Evolutionary conservation across 805 yeast genomes (phyloP), one percentile per base, ranked within the genome.

Genomic region (Nakazawaea wickerhamii): DNA sequence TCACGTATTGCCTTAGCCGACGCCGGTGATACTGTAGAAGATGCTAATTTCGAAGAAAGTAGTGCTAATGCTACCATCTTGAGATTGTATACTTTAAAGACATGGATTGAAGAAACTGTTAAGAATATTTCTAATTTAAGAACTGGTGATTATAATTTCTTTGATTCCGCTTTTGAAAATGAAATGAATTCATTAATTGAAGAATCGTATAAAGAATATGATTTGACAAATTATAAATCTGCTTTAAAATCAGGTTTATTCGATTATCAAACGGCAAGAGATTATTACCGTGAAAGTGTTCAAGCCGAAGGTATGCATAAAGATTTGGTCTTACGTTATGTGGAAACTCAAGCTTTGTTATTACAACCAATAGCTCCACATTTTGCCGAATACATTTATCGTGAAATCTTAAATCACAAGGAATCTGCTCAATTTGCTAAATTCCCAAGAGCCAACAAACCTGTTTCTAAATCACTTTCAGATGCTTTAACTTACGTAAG

Each of bases 1-100:
- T 72, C 96, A 9, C 84, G 99, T 73, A 86, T 93, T 62, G 97
- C 99, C 4, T 71, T 93, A 51, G 99, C 98, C 36, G 99, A 93
- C 70, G 96, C 97, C 40, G 99, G 99, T 71, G 99, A 93, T 62
- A 73, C 93, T 33, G 79, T 89, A 52, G 99, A 93, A 68, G 99
- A 93, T 65, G 99, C 99, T 41, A 93, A 93, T 71, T 86, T 93
- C 59, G 99, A 93, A 58, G 99, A 93, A 68, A 70, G 88, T 47
- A 90, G 82, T 58, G 99, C 99, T 43, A 93, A 93, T 58, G 96
- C 99, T 36, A 97, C 98, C 20, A 90, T 93, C 61, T 76, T 93
- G 63, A 85, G 99, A 69, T 75, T 93, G 61, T 84, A 77, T 63
- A 91, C 87, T 43, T 73, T 91, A 64, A 91, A 87, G 63, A 98